Conservation (phyloP, 495 filamentous ascomycete species). For the Cercophora samala region DNA sequence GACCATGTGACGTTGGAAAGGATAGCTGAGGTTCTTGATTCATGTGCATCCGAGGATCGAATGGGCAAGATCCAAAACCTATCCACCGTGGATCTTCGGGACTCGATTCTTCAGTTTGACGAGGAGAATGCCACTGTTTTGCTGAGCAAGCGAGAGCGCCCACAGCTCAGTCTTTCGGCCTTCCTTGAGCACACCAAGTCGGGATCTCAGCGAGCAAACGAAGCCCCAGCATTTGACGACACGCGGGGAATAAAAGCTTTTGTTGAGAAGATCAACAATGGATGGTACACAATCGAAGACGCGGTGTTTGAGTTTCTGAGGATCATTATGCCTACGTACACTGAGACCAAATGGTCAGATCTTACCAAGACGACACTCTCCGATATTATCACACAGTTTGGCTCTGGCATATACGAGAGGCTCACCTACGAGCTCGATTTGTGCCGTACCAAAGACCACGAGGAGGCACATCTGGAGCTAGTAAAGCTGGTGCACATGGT, state of each 20-base stretch:
- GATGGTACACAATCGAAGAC: conserved; percentile 60
- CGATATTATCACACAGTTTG: conserved; percentile 62
- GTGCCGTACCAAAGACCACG: conserved; percentile 22
- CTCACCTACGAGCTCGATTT: conserved; percentile 45
- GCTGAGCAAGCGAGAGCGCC: conserved; percentile 40
- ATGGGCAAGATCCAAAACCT: conserved; percentile 39
- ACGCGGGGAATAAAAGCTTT: conserved; percentile 57
- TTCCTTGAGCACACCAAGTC: conserved; percentile 78
- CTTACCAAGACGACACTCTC: conserved; percentile 66
- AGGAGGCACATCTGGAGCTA: conserved; percentile 27
- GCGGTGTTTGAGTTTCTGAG: conserved; percentile 63
- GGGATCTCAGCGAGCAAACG: conserved; percentile 48
- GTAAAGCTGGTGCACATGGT: conserved; percentile 69
- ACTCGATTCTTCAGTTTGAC: conserved; percentile 41
- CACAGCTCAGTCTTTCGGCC: conserved; percentile 55
- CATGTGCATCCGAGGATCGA: conserved; percentile 45
- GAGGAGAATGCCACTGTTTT: conserved; percentile 43
- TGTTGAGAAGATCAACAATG: conserved; percentile 49
- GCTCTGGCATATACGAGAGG: conserved; percentile 63
- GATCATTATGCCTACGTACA: conserved; percentile 60
- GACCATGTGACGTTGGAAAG: conserved; percentile 49
- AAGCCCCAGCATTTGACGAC: conserved; percentile 54
- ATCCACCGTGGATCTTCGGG: conserved; percentile 41
- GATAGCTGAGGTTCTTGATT: conserved; percentile 53
- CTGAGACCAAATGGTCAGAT: conserved; percentile 65